Evolutionary conservation across 2,329 filamentous ascomycete species (phyloP).

Genomic region (Colletotrichum karsti): DNA sequence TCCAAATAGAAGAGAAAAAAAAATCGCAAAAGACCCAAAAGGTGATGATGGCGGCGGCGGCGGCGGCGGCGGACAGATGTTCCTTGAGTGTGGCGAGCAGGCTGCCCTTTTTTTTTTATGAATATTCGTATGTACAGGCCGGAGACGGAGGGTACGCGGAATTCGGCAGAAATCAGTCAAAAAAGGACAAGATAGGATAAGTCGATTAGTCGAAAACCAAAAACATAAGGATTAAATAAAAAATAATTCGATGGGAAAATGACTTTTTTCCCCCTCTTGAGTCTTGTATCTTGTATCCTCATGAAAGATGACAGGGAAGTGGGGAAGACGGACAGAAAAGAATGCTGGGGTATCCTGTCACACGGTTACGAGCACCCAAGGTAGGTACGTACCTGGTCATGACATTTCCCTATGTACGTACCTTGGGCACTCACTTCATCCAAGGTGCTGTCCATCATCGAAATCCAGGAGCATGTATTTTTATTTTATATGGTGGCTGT

Average conservation of each 20-base stretch:
- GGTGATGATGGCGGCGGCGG: neutral
- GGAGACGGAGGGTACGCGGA: neutral
- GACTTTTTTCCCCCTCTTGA: neutral
- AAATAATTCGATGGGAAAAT: neutral
- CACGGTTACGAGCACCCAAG: neutral
- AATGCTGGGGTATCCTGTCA: neutral
- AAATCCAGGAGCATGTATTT: no score
- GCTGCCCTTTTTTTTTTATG: neutral
- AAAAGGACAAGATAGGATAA: neutral
- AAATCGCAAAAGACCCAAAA: neutral
- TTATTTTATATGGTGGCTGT: no score
- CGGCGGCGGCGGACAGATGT: neutral
- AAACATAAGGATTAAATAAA: neutral
- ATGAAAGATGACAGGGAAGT: neutral
- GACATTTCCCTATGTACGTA: no score
- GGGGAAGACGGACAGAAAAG: neutral
- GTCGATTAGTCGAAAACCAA: neutral
- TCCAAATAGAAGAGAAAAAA: neutral
- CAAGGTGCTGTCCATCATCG: no score
- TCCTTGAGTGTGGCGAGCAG: conserved; percentile 11
- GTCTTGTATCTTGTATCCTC: neutral
- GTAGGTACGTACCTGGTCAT: no score
- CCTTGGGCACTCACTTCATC: no score
- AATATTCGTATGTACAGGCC: no score
- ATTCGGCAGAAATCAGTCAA: neutral